Conservation (phyloP, 768 basidiomycete genomes). For the Hydnum rufescens region DNA sequence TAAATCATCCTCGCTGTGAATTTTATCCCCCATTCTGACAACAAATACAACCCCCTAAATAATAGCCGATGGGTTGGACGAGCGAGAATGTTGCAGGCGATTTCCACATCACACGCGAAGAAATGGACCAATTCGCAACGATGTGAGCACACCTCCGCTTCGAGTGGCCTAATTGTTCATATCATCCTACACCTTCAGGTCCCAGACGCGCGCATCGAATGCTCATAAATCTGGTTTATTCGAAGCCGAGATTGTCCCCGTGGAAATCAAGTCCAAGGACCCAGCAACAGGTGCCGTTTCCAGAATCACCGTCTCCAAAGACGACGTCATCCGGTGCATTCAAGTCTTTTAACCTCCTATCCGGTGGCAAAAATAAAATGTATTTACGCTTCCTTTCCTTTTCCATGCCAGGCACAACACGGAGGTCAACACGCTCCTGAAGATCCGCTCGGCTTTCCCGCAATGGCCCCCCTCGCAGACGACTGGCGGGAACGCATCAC, state of each 20-base stretch:
- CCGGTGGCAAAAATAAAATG: neutral
- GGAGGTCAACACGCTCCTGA: conserved; percentile 40
- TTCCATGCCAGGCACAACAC: conserved; percentile 31
- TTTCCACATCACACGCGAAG: conserved; percentile 47
- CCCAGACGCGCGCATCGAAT: conserved; percentile 58
- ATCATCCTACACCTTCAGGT: conserved; percentile 15
- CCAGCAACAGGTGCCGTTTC: conserved; percentile 9
- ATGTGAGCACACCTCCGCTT: conserved; percentile 13
- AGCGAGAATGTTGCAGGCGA: conserved; percentile 70
- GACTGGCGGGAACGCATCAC: conserved; percentile 74
- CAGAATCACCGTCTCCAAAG: conserved; percentile 35
- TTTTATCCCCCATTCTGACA: neutral
- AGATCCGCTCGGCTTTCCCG: conserved; percentile 59
- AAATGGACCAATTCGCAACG: conserved; percentile 60
- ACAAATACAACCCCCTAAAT: neutral
- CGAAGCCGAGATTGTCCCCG: conserved; percentile 50
- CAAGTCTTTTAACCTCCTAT: neutral
- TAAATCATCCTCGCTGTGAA: conserved; percentile 2
- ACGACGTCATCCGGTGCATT: conserved; percentile 42
- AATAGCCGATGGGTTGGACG: conserved; percentile 73
- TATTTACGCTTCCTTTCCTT: neutral
- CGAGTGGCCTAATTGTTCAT: neutral
- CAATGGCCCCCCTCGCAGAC: conserved; percentile 58
- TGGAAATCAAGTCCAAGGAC: conserved; percentile 18
- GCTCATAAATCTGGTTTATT: conserved; percentile 53